Percentiles rank a stretch among this genome's conserved stretches.
phyloP scores from a whole-genome alignment of 495 filamentous ascomycete species.

The Penicillium subrubescens region DNA sequence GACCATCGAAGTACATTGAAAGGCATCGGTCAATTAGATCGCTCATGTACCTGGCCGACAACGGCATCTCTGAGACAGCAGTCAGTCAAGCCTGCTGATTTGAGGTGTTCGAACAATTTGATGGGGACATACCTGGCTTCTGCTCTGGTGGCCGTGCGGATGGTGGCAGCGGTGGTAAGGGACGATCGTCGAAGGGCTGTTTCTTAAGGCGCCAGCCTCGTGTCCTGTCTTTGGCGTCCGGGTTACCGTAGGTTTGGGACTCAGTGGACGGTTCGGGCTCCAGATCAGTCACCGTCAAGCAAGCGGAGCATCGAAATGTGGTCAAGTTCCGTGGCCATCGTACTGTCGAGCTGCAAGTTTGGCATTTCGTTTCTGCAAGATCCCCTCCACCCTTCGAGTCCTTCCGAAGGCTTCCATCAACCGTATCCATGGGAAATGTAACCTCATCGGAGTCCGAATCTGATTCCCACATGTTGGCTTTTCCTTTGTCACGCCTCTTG shows the following conservation, averaged over 20 bases:
- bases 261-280: slow-evolving; percentile 44
- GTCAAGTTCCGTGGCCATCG: slow-evolving; percentile 78
- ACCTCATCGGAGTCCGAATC: slow-evolving; percentile 47
- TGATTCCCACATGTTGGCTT: slow-evolving; percentile 40
- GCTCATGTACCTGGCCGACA: slow-evolving; percentile 53
- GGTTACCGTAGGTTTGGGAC: slow-evolving; percentile 17
- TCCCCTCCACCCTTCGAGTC: slow-evolving; percentile 33
- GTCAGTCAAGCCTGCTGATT: slow-evolving; percentile 8
- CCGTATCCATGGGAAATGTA: slow-evolving; percentile 29
- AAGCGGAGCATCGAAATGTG: slow-evolving; percentile 82
- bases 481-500: slow-evolving; percentile 53
- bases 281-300: slow-evolving; percentile 85
- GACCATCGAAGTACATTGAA: slow-evolving; percentile 49
- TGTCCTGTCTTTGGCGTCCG: slow-evolving; percentile 16
- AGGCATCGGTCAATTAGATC: slow-evolving; percentile 57
- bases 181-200: slow-evolving; percentile 10
- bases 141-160: neutral
- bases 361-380: slow-evolving; percentile 70
- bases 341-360: slow-evolving; percentile 79
- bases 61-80: slow-evolving; percentile 28
- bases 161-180: slow-evolving; percentile 9
- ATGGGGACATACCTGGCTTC: slow-evolving; percentile 10
- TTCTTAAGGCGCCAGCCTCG: slow-evolving; percentile 4
- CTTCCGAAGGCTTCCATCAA: slow-evolving; percentile 39
- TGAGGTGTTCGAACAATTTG: neutral